These are phyloP conservation scores for Lactarius hatsudake DNA, from an alignment of 768 basidiomycete species.

Conservation along the genomic window DNA sequence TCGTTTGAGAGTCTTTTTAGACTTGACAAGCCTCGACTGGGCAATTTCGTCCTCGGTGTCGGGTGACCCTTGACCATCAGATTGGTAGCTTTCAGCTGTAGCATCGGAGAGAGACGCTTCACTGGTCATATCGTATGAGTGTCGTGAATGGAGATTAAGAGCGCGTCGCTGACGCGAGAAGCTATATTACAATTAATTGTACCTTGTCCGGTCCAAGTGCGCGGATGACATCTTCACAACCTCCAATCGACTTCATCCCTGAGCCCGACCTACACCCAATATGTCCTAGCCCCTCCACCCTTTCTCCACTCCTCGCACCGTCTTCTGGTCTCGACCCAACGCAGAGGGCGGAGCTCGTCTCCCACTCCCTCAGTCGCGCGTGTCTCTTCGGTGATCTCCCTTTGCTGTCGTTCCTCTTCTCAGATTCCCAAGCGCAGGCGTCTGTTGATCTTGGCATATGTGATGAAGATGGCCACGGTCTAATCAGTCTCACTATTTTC, in stretches of 20 bases:
- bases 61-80: slow-evolving; percentile 29
- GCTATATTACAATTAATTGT: neutral
- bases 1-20: slow-evolving; percentile 76
- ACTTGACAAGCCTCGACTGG: slow-evolving; percentile 55
- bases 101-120: slow-evolving; percentile 16
- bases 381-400: slow-evolving; percentile 76
- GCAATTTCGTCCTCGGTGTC: slow-evolving; percentile 69
- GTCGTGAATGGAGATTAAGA: slow-evolving; percentile 20
- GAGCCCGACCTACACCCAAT: slow-evolving; percentile 81
- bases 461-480: slow-evolving; percentile 84
- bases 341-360: slow-evolving; percentile 67
- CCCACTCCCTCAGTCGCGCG: slow-evolving; percentile 71
- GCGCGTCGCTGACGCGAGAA: neutral
- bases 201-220: neutral
- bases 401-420: slow-evolving; percentile 68
- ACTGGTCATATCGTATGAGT: slow-evolving; percentile 2
- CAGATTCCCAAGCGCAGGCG: slow-evolving; percentile 61
- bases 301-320: slow-evolving; percentile 61
- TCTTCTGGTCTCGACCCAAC: slow-evolving; percentile 63
- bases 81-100: slow-evolving; percentile 20
- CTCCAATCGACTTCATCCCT: slow-evolving; percentile 55
- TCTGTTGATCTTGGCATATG: slow-evolving; percentile 64
- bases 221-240: slow-evolving; percentile 36
- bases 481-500: slow-evolving; percentile 74
- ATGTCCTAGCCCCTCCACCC: slow-evolving; percentile 63